phyloP scores from a whole-genome alignment of 495 filamentous ascomycete genomes.

The Cercophora newfieldiana region DNA sequence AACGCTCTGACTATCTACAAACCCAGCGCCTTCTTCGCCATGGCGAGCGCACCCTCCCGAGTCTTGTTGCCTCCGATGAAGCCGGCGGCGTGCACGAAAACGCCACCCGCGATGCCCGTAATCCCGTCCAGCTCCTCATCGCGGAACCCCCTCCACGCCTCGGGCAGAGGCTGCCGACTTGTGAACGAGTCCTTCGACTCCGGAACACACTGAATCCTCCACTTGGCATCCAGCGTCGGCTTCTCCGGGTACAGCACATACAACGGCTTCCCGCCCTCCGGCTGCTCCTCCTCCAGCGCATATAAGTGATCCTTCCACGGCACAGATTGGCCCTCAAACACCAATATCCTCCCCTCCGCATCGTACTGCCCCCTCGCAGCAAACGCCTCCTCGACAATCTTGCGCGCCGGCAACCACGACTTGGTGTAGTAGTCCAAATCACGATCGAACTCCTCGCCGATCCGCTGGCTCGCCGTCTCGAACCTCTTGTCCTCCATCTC shows the following conservation, averaged over 20 bases:
- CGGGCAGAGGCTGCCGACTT: constrained; percentile 86
- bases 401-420: constrained; percentile 86
- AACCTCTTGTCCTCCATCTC: constrained; percentile 79
- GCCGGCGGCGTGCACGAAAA: constrained; percentile 92
- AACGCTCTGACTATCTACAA: constrained; percentile 10
- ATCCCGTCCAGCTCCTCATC: constrained; percentile 79
- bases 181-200: constrained; percentile 78
- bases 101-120: constrained; percentile 69
- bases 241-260: constrained; percentile 95
- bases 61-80: constrained; percentile 96
- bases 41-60: constrained; percentile 81
- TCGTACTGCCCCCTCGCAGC: constrained; percentile 63
- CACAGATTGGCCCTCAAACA: constrained; percentile 69
- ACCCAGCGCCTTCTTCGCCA: constrained; percentile 71
- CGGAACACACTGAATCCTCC: constrained; percentile 89
- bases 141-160: constrained; percentile 84
- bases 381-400: constrained; percentile 73
- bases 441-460: constrained; percentile 79
- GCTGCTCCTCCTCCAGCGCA: constrained; percentile 67
- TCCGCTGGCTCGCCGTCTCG: constrained; percentile 69
- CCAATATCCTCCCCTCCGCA: constrained; percentile 72
- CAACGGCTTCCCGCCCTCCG: constrained; percentile 58
- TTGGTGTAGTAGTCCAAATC: constrained; percentile 70
- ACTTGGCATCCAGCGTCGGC: constrained; percentile 67
- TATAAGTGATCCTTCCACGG: constrained; percentile 98